Conservation (phyloP, 768 basidiomycete genomes). For the Gymnopilus dilepis region DNA sequence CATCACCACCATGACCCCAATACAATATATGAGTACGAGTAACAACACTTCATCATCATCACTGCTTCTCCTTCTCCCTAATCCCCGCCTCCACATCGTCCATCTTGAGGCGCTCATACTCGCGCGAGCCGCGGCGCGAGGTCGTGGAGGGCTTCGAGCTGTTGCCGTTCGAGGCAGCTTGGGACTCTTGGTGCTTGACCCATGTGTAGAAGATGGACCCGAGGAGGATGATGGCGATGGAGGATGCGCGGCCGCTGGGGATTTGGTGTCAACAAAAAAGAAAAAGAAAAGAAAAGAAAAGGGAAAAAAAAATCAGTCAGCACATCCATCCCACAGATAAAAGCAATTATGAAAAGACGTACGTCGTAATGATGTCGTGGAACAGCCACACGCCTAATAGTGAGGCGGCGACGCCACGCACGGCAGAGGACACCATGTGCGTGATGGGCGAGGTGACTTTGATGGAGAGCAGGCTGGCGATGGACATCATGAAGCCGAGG, state of each 20-base stretch:
- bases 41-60: no score
- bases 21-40: no score
- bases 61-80: constrained; percentile 16
- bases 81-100: constrained; percentile 41
- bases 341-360: constrained; percentile 33
- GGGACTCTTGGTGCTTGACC: constrained; percentile 79
- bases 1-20: no score
- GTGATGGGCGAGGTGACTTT: constrained; percentile 98
- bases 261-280: background rate
- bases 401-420: constrained; percentile 92
- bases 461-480: constrained; percentile 92
- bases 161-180: constrained; percentile 34
- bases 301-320: background rate
- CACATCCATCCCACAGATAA: no score
- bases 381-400: constrained; percentile 84
- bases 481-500: constrained; percentile 92
- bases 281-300: background rate
- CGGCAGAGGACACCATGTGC: constrained; percentile 96
- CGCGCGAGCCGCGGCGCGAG: constrained; percentile 30
- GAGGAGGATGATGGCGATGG: constrained; percentile 79
- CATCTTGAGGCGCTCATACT: constrained; percentile 71
- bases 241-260: constrained; percentile 76
- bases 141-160: constrained; percentile 16
- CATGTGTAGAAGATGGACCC: constrained; percentile 90
- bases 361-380: constrained; percentile 80